Evolutionary conservation across 345 rosid genomes (phyloP), one percentile per base, ranked within the genome.

Genomic region (Pugionium dolabratum): DNA sequence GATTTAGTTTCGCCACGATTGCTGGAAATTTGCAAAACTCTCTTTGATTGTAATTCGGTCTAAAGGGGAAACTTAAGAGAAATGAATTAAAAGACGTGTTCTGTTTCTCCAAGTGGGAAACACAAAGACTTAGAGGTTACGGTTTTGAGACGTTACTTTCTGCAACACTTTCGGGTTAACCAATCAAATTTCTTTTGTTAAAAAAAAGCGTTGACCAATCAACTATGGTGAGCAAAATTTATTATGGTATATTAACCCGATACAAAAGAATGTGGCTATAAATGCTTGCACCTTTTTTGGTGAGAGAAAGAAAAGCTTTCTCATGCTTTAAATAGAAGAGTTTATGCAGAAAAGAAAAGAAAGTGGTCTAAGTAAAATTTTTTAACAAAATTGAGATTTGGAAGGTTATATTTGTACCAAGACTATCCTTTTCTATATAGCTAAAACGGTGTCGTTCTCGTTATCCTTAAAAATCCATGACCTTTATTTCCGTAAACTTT

Each of bases 1-100:
- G 64, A 62, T 69, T 56, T 50, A 69, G 55, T 67, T 75, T 75
- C 62, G 78, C 74, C 70, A 69, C 69, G 75, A 28, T 70, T 73
- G 75, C 70, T 62, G 33, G 18, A 18, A 18, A 64, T 18, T 4
- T 70, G 27, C 36, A 46, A 47, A 64, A 32, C 5, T 7, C 52
- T 43, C 26, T 71, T 45, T 31, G 75, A 57, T 56, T 25, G 40
- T 72, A 44, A 71, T 72, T 18, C 18, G 48, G 42, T 6, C 54
- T 43, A 18, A 18, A 18, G 18, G 18, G 18, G 18, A 18, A 34
- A 42, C 50, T 42, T 56, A 40, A 51, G 18, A 55, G 58, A 62
- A 47, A 54, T 18, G 18, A 18, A 18, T 18, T 39, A 31, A 41
- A 11, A 49, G 66, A 71, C 33, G 58, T 71, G 69, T 47, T 61